These are phyloP conservation scores for Massariosphaeria phaeospora DNA, from an alignment of 495 filamentous ascomycete genomes.

Conservation along the genomic window DNA sequence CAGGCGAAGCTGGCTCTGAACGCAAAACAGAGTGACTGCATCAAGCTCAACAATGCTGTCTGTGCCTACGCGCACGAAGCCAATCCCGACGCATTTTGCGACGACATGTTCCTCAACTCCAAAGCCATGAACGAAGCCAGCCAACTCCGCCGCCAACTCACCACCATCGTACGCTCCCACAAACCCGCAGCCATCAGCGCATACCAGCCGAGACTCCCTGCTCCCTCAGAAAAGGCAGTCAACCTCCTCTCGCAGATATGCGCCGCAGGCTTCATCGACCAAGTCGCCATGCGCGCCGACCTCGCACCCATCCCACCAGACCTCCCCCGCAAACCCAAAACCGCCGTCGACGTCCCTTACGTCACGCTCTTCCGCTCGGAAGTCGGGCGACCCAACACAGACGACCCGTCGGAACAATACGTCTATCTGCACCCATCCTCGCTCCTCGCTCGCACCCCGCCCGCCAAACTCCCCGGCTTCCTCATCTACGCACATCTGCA, in stretches of 20 bases:
- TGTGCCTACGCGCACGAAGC: slow-evolving; percentile 74
- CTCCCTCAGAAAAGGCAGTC: slow-evolving; percentile 65
- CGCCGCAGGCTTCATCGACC: slow-evolving; percentile 90
- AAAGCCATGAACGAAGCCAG: slow-evolving; percentile 83
- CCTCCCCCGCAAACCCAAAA: slow-evolving; percentile 62
- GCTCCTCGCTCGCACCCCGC: slow-evolving; percentile 63
- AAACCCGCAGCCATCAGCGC: slow-evolving; percentile 60
- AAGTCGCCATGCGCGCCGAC: slow-evolving; percentile 90
- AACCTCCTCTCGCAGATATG: slow-evolving; percentile 85
- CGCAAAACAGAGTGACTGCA: slow-evolving; percentile 76
- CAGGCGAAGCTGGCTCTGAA: slow-evolving; percentile 77
- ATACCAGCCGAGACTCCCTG: slow-evolving; percentile 56
- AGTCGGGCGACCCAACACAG: slow-evolving; percentile 26
- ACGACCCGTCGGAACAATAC: slow-evolving; percentile 45
- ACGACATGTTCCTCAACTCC: slow-evolving; percentile 71
- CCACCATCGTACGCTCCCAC: slow-evolving; percentile 69
- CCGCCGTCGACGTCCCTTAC: slow-evolving; percentile 86
- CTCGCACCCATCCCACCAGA: slow-evolving; percentile 69
- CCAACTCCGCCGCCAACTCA: slow-evolving; percentile 77
- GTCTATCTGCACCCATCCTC: slow-evolving; percentile 89
- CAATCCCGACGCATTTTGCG: slow-evolving; percentile 66
- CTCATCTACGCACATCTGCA: slow-evolving; percentile 84
- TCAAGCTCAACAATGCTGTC: slow-evolving; percentile 83
- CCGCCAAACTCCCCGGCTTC: slow-evolving; percentile 74
- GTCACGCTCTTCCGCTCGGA: slow-evolving; percentile 74